Conservation (phyloP, 192 early-diverging fungal genomes). For the Entomortierella lignicola region DNA sequence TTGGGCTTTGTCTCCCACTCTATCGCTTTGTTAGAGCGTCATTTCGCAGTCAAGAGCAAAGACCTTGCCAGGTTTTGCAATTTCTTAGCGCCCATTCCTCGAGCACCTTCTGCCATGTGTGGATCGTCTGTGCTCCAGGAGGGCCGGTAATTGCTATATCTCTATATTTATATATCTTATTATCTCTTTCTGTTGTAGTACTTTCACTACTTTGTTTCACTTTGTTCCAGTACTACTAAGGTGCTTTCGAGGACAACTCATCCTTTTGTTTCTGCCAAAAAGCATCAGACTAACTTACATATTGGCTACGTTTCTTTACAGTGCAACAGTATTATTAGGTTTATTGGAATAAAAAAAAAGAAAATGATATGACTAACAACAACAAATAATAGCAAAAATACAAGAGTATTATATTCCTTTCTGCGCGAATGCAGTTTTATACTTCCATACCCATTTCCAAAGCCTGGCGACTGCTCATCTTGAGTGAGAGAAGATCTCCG, state of each 20-base stretch:
- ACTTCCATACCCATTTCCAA: slow-evolving; percentile 51
- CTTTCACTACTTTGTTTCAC: neutral
- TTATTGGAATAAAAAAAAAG: neutral
- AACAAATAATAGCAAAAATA: slow-evolving; percentile 9
- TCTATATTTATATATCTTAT: neutral
- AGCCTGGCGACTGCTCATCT: slow-evolving; percentile 57
- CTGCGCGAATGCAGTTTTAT: slow-evolving; percentile 4
- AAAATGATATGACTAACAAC: slow-evolving; percentile 7
- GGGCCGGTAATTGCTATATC: slow-evolving; percentile 54
- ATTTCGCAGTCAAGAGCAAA: slow-evolving; percentile 52
- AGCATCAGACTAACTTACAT: too few species aligned
- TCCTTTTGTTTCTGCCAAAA: too few species aligned
- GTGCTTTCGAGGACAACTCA: too few species aligned
- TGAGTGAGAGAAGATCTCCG: slow-evolving; percentile 78
- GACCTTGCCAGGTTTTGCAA: slow-evolving; percentile 53
- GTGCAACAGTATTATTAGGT: too few species aligned
- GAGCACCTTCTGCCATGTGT: slow-evolving; percentile 15
- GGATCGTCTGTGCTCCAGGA: slow-evolving; percentile 10
- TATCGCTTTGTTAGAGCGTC: slow-evolving; percentile 58
- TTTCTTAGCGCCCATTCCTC: slow-evolving; percentile 54
- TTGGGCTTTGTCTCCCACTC: slow-evolving; percentile 58
- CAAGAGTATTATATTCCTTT: neutral
- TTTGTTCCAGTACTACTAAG: too few species aligned
- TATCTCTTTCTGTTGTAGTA: neutral
- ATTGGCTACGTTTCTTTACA: too few species aligned